Conservation (phyloP, 495 filamentous ascomycete genomes). For the Penicillium paxilli region DNA sequence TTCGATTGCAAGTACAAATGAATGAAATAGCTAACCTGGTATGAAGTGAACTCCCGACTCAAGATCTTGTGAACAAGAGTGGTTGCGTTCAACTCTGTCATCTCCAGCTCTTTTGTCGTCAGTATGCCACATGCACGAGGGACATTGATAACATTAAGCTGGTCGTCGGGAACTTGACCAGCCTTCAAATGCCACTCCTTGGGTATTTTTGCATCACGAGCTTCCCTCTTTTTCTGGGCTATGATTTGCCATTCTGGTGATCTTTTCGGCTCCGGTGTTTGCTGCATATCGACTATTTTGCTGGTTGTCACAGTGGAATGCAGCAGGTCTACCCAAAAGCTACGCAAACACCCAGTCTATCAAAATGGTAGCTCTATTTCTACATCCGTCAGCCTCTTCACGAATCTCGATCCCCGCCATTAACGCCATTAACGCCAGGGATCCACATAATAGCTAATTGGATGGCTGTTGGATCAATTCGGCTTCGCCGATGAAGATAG, state of each 20-base stretch:
- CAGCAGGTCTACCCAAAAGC: too few relatives aligned
- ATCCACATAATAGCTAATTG: neutral
- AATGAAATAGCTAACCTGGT: neutral
- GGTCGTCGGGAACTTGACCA: neutral
- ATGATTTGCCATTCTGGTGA: neutral
- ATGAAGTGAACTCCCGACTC: neutral
- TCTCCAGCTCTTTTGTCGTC: neutral
- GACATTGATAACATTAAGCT: constrained; percentile 3
- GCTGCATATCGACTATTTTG: neutral
- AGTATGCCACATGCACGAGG: neutral
- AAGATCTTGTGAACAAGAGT: neutral
- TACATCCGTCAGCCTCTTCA: neutral
- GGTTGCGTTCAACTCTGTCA: neutral
- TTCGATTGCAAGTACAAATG: too few relatives aligned
- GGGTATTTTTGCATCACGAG: neutral
- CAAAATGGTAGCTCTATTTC: too few relatives aligned
- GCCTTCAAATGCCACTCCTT: neutral
- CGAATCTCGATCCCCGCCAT: neutral
- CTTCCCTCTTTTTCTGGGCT: neutral
- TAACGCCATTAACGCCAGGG: neutral
- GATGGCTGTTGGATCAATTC: neutral
- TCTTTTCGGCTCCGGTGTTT: neutral
- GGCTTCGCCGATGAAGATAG: constrained; percentile 2
- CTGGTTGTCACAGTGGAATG: too few relatives aligned
- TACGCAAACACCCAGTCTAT: too few relatives aligned